These are phyloP conservation scores for Apiotrichum domesticum DNA, from an alignment of 1,284 basidiomycete genomes.

Conservation along the genomic window DNA sequence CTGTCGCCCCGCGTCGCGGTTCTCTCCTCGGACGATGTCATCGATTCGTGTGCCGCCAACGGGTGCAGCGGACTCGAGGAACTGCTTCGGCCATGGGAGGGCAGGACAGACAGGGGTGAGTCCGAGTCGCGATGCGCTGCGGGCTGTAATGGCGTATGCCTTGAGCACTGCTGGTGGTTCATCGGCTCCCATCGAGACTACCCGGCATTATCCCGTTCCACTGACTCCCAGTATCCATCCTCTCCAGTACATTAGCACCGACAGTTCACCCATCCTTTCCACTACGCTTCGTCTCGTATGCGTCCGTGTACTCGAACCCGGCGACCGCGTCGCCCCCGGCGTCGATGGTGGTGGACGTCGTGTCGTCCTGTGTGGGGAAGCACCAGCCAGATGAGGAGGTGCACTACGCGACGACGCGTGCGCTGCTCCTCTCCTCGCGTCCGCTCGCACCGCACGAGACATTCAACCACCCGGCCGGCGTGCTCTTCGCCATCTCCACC, in stretches of 20 bases:
- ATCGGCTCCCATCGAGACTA: no score
- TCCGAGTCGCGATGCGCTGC: neutral
- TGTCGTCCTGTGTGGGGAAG: constrained; percentile 24
- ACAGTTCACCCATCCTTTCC: constrained; percentile 44
- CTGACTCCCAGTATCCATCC: constrained; percentile 37
- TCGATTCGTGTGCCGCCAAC: constrained; percentile 41
- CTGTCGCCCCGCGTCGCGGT: constrained; percentile 46
- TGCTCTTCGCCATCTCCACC: constrained; percentile 43
- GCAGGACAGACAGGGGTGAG: constrained; percentile 42
- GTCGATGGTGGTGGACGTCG: constrained; percentile 43
- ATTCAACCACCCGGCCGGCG: constrained; percentile 46
- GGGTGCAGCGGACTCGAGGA: constrained; percentile 45
- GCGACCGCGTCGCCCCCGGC: constrained; percentile 29
- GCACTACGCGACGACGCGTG: constrained; percentile 43
- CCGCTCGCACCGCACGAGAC: constrained; percentile 44
- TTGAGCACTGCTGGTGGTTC: no score
- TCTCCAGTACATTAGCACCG: constrained; percentile 42
- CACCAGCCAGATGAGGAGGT: constrained; percentile 32
- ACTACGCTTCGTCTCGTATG: constrained; percentile 43
- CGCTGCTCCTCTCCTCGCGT: constrained; percentile 41
- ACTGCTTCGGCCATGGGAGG: constrained; percentile 46
- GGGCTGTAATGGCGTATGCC: no score
- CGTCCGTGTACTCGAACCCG: constrained; percentile 33
- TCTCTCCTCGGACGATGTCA: constrained; percentile 43
- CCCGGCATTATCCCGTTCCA: no score